Conservation (phyloP, 208 protist species). For the Trypanosoma congolense region DNA sequence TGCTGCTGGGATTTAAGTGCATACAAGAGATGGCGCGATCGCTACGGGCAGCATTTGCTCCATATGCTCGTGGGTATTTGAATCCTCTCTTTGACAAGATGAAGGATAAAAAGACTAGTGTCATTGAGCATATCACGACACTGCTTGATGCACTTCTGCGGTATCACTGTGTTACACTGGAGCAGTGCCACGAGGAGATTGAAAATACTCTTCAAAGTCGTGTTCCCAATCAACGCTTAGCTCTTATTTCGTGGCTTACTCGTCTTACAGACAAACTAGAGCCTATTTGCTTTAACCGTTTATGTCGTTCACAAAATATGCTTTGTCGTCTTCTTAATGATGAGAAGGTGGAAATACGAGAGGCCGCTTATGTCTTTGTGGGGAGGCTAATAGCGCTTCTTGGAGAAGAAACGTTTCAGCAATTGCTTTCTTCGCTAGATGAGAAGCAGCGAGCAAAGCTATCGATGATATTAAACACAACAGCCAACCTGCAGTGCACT, state of each 20-base stretch:
- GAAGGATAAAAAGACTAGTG: conserved; percentile 88
- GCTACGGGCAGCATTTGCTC: conserved; percentile 45
- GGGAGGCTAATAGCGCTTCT: conserved; percentile 42
- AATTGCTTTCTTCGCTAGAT: conserved; percentile 55
- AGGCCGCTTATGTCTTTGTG: conserved; percentile 58
- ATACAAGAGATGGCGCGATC: conserved; percentile 74
- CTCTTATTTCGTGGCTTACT: conserved; percentile 55
- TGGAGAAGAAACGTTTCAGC: conserved; percentile 46
- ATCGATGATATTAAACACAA: conserved; percentile 11
- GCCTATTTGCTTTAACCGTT: conserved; percentile 35
- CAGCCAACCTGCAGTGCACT: conserved; percentile 5
- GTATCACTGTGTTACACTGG: conserved; percentile 75
- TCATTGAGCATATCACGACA: conserved; percentile 69
- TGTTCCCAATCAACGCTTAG: conserved; percentile 71
- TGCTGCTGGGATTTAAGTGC: conserved; percentile 82
- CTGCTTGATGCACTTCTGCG: conserved; percentile 69
- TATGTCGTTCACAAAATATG: conserved; percentile 36
- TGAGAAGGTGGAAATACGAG: conserved; percentile 73
- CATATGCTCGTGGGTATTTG: conserved; percentile 46
- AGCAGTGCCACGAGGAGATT: conserved; percentile 83
- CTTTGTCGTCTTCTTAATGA: conserved; percentile 75
- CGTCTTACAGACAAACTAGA: conserved; percentile 53
- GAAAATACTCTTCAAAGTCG: conserved; percentile 67
- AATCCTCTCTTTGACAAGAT: conserved; percentile 79
- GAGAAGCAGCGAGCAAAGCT: conserved; percentile 70